These are phyloP conservation scores for Oryza punctata DNA, from an alignment of 176 grass and related monocot species.

Conservation along the genomic window DNA sequence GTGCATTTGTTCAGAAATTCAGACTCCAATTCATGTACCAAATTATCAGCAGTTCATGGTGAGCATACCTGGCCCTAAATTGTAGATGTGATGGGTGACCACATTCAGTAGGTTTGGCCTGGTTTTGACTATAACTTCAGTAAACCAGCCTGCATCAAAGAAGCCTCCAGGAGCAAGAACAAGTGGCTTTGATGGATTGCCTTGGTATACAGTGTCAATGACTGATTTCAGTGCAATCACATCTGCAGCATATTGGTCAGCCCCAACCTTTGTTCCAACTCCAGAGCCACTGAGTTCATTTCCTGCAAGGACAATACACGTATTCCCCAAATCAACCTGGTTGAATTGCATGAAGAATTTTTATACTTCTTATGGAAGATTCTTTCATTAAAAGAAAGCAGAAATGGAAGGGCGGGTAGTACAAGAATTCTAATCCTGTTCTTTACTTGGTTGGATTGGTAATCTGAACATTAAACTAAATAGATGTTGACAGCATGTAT, in stretches of 20 bases:
- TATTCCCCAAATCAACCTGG: background rate
- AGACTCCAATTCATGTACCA: background rate
- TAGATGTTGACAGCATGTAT: background rate
- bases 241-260: conserved; percentile 68
- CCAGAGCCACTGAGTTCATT: conserved; percentile 84
- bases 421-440: background rate
- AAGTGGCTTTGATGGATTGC: conserved; percentile 57
- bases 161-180: conserved; percentile 88
- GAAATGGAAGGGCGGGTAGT: background rate
- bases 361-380: background rate
- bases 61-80: conserved; percentile 71
- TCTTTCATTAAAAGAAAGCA: background rate
- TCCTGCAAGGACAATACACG: conserved; percentile 42
- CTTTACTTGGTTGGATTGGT: conserved; percentile 25
- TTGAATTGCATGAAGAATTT: background rate
- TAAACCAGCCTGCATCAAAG: conserved; percentile 71
- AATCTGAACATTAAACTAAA: conserved; percentile 26
- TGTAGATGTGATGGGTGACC: conserved; percentile 93
- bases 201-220: conserved; percentile 45
- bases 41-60: background rate
- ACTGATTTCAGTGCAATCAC: conserved; percentile 61
- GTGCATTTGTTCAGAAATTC: background rate
- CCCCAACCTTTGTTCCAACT: conserved; percentile 60
- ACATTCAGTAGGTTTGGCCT: conserved; percentile 66
- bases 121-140: conserved; percentile 61